phyloP scores from a whole-genome alignment of 371 early-diverging fungal genomes.

The Mucor lusitanicus region DNA sequence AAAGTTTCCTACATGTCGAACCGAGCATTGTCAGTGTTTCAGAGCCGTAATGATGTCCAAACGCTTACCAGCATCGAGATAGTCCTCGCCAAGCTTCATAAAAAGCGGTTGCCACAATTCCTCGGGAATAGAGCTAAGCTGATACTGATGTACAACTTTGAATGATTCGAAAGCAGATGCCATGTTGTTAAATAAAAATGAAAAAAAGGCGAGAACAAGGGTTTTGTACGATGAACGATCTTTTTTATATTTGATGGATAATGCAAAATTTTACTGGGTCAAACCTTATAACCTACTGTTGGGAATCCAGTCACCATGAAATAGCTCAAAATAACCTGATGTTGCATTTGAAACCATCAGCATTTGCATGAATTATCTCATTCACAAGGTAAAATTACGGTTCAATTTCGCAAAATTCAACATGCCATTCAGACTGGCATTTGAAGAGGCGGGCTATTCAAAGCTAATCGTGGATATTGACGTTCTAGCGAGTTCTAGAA shows the following conservation, averaged over 20 bases:
- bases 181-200: slow-evolving; percentile 1
- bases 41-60: neutral
- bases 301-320: neutral
- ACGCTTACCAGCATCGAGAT: slow-evolving; percentile 60
- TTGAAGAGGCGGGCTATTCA: too few species aligned
- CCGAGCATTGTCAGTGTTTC: neutral
- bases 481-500: neutral
- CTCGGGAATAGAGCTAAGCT: slow-evolving; percentile 57
- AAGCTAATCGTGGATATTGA: neutral
- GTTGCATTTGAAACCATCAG: neutral
- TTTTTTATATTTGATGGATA: neutral
- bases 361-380: neutral
- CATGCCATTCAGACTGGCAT: too few species aligned
- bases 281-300: neutral
- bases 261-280: neutral
- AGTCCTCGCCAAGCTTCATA: slow-evolving; percentile 62
- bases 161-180: slow-evolving; percentile 53
- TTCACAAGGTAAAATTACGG: too few species aligned
- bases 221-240: neutral
- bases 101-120: slow-evolving; percentile 64
- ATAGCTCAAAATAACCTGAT: neutral
- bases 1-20: slow-evolving; percentile 26
- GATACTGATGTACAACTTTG: slow-evolving; percentile 64
- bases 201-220: neutral
- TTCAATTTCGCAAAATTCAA: too few species aligned